Evolutionary conservation across 176 grass and related monocot genomes (phyloP).

Genomic region (Eleusine coracana): DNA sequence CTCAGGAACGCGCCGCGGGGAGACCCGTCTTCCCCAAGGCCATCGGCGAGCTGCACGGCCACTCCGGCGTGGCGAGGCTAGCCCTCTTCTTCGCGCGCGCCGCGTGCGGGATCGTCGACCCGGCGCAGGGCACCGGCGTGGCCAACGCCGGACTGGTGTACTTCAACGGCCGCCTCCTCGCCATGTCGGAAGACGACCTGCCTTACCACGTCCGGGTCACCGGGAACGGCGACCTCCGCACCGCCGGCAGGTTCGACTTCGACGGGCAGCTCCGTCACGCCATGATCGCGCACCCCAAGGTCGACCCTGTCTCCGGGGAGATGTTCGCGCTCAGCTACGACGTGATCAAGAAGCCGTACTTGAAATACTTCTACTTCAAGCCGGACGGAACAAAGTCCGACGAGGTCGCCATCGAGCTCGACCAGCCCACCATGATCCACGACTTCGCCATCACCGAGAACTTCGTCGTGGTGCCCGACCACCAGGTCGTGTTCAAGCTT

Average conservation of each 20-base stretch:
- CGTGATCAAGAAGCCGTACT: constrained; percentile 68
- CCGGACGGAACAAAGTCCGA: constrained; percentile 66
- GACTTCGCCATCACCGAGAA: constrained; percentile 95
- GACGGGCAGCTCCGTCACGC: constrained; percentile 58
- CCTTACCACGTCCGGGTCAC: constrained; percentile 79
- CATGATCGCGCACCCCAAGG: constrained; percentile 91
- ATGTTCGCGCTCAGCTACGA: constrained; percentile 90
- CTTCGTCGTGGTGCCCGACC: constrained; percentile 77
- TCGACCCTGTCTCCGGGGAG: constrained; percentile 67
- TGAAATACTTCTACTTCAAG: constrained; percentile 75
- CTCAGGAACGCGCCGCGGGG: constrained; percentile 50
- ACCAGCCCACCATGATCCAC: constrained; percentile 91
- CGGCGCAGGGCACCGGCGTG: constrained; percentile 64
- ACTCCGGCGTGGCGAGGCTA: constrained; percentile 70
- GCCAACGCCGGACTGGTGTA: constrained; percentile 89
- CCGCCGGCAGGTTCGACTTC: constrained; percentile 69
- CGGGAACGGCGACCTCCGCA: constrained; percentile 55
- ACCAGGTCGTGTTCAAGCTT: constrained; percentile 91
- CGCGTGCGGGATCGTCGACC: constrained; percentile 64
- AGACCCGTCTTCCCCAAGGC: constrained; percentile 79
- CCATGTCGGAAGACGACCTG: constrained; percentile 96
- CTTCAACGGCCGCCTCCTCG: constrained; percentile 83
- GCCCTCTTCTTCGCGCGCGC: constrained; percentile 72
- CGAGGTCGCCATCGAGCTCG: constrained; percentile 74
- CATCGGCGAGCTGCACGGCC: constrained; percentile 93